Base-by-base conservation (phyloP, 2,329 filamentous ascomycete species). In the Ascochyta rabiei region DNA sequence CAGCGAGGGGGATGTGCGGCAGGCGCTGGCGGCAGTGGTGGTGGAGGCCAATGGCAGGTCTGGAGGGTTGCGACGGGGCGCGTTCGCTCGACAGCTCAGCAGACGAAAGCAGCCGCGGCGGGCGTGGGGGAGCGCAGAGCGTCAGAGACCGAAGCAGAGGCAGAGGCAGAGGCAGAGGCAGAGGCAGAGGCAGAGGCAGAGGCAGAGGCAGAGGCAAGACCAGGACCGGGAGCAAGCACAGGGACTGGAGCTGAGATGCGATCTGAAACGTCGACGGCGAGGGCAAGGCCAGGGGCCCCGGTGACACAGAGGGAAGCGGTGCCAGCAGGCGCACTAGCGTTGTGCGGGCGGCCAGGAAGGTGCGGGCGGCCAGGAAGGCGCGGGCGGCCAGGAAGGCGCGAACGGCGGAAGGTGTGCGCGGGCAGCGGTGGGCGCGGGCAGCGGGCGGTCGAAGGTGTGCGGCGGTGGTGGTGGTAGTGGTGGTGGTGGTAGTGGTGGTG, bases 191-290 rank as follows among this genome's bases (percentile, higher is more conserved):
- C 28, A 30, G 28, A 13, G 12, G 10, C 12, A 13, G 12, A 13
- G 8, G 6, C 28, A 13, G 12, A 10, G 6, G 4, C 21, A 6
- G 21, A 23, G 6, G 4, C 21, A 23, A 23, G 21, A 23, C 21
- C 21, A 23, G 21, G 21, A 6, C 21, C 21, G 21, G 6, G 21
- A 23, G 21, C 34, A 57, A 47, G 57, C 48, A 10, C 15, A 19
- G 34, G 40, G 40, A 54, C 57, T 58, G 63, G 66, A 61, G 61
- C 56, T 61, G 59, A 59, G 66, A 68, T 66, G 57, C 49, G 62
- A 65, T 57, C 63, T 72, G 70, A 72, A 73, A 72, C 71, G 62
- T 47, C 68, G 64, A 71, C 59, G 61, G 59, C 37, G 48, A 56
- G 53, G 42, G 51, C 50, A 44, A 48, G 51, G 46, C 57, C 46